Percentiles rank a stretch among this genome's conserved stretches.
Evolutionary conservation across 1,139 yeast genomes (phyloP).

Genomic region (Taphrina pruni): DNA sequence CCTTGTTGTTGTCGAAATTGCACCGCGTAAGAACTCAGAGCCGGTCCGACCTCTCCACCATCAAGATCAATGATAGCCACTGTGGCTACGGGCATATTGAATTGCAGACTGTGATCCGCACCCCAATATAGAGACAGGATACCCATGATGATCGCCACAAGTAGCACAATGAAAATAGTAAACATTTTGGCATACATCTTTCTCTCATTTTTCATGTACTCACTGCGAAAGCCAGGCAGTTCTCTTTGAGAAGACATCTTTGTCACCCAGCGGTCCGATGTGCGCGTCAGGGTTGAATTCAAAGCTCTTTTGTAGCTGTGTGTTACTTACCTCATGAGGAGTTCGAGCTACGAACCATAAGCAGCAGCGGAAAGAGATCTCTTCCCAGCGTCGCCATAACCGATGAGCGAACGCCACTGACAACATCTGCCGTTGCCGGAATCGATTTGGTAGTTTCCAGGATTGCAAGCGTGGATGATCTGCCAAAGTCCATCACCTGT

Average conservation of each 20-base stretch:
- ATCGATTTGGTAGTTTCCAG: too few species aligned
- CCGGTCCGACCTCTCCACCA: constrained; percentile 31
- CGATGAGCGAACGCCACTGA: background rate
- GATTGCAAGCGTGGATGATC: too few species aligned
- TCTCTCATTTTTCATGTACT: constrained; percentile 22
- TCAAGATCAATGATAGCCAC: constrained; percentile 39
- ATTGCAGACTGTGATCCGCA: constrained; percentile 36
- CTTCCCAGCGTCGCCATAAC: background rate
- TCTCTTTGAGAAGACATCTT: constrained; percentile 6
- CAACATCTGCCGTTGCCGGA: constrained; percentile 1
- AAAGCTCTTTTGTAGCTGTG: background rate
- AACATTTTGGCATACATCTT: constrained; percentile 26
- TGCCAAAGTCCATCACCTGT: too few species aligned
- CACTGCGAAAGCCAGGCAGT: constrained; percentile 29
- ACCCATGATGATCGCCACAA: constrained; percentile 28
- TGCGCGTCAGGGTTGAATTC: too few species aligned
- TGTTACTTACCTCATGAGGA: background rate
- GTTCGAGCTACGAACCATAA: background rate
- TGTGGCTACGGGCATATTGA: constrained; percentile 36
- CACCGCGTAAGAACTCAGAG: constrained; percentile 20
- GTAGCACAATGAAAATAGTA: constrained; percentile 18
- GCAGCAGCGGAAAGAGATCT: background rate
- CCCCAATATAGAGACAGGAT: constrained; percentile 35
- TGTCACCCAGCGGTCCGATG: background rate
- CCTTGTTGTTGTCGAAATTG: constrained; percentile 15